A percentile compares a stretch with the other conserved stretches of the same genome.
Conservation (phyloP, 257 asterid genomes). For the Petunia secreta region DNA sequence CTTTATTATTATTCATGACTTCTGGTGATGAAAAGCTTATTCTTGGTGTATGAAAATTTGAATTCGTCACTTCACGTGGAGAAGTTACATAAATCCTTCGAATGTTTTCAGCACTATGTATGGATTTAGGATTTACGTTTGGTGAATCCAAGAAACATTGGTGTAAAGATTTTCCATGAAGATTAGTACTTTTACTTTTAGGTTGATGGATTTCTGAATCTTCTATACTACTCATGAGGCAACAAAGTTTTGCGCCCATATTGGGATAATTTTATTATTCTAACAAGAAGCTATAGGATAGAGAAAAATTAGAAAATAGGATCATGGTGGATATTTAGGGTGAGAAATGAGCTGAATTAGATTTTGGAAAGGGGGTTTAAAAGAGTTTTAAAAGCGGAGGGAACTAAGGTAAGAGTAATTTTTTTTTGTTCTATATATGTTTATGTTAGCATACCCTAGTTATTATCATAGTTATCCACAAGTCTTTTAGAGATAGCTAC, state of each 20-base stretch:
- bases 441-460: not conserved
- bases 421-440: not conserved
- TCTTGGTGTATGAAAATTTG: constrained; percentile 22
- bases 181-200: not conserved
- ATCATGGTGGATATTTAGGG: not conserved
- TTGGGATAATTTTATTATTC: not conserved
- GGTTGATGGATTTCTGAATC: not conserved
- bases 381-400: not conserved
- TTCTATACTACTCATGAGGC: not conserved
- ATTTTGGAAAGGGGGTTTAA: not conserved
- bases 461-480: not conserved
- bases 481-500: no score
- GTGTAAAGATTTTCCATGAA: constrained; percentile 11
- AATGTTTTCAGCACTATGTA: not conserved
- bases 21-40: constrained; percentile 43
- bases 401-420: not conserved
- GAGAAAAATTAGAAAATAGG: not conserved
- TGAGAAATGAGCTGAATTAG: not conserved
- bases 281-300: not conserved
- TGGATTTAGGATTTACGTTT: not conserved
- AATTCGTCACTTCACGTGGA: constrained; percentile 19
- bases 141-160: constrained; percentile 15
- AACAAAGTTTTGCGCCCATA: constrained; percentile 14
- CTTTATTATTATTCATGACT: not conserved
- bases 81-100: constrained; percentile 4